Percentiles rank a stretch among this genome's conserved stretches.
Conservation (phyloP, 2,329 filamentous ascomycete species). For the Grosmannia clavigera region DNA sequence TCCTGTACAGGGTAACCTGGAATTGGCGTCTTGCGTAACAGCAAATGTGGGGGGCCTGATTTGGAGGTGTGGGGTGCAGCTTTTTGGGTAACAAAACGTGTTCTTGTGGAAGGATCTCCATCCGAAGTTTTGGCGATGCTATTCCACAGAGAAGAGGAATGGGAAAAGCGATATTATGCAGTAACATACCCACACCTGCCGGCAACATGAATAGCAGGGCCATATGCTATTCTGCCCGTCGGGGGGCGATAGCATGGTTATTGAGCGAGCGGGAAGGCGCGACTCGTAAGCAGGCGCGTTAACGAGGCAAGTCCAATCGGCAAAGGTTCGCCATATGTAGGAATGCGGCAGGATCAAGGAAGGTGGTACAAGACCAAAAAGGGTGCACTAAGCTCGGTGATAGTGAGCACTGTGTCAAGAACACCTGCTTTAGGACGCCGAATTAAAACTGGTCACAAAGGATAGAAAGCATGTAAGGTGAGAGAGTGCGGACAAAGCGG, state of each 20-base stretch:
- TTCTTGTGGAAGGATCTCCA: background rate
- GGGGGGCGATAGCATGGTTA: slow-evolving; percentile 4
- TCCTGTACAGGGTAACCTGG: background rate
- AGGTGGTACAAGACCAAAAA: background rate
- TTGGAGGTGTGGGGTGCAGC: background rate
- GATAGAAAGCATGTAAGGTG: background rate
- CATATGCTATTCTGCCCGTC: slow-evolving; percentile 10
- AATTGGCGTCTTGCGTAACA: background rate
- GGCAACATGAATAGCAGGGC: slow-evolving; percentile 22
- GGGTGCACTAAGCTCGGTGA: background rate
- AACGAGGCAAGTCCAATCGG: background rate
- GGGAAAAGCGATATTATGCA: background rate
- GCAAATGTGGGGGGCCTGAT: too few relatives aligned
- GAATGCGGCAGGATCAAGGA: background rate
- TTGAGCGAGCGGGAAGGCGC: background rate
- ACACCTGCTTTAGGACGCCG: background rate
- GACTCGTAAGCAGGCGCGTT: background rate
- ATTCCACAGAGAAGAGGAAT: background rate
- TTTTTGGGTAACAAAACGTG: background rate
- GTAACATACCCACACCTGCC: slow-evolving; percentile 18
- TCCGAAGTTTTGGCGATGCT: background rate
- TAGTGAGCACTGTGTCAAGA: too few relatives aligned
- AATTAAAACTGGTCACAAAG: background rate
- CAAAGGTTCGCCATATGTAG: background rate
- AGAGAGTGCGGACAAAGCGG: background rate